phyloP scores from a whole-genome alignment of 2,329 filamentous ascomycete genomes.

The Colletotrichum sp. region DNA sequence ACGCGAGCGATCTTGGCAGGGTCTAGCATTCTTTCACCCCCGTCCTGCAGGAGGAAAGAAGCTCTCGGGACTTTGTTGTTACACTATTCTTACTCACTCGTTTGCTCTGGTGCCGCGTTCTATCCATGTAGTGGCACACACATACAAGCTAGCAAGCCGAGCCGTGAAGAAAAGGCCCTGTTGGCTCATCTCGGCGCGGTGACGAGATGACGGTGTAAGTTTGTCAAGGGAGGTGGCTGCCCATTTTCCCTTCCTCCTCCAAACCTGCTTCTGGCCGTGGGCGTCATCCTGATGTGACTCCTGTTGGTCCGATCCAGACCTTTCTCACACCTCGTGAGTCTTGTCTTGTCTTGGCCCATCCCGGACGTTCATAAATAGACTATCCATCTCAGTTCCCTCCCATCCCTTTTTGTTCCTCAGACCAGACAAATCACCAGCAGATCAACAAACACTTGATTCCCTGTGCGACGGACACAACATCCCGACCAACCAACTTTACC shows the following conservation, averaged over 20 bases:
- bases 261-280: conserved; percentile 14
- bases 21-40: background rate
- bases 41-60: background rate
- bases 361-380: conserved; percentile 17
- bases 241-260: background rate
- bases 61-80: background rate
- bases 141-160: background rate
- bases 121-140: background rate
- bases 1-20: conserved; percentile 10
- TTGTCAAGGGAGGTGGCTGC: background rate
- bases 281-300: conserved; percentile 11
- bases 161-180: background rate
- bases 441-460: background rate
- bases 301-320: background rate
- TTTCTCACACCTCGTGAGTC: background rate
- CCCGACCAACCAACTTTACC: background rate
- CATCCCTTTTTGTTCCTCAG: background rate
- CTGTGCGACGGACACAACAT: background rate
- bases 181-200: conserved; percentile 7
- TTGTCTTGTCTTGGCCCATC: background rate
- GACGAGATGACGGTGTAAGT: conserved; percentile 10
- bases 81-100: background rate
- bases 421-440: background rate
- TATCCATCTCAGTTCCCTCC: background rate
- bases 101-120: background rate